Evolutionary conservation across 1,284 basidiomycete species (phyloP).

Genomic region (Uromyces viciae-fabae): DNA sequence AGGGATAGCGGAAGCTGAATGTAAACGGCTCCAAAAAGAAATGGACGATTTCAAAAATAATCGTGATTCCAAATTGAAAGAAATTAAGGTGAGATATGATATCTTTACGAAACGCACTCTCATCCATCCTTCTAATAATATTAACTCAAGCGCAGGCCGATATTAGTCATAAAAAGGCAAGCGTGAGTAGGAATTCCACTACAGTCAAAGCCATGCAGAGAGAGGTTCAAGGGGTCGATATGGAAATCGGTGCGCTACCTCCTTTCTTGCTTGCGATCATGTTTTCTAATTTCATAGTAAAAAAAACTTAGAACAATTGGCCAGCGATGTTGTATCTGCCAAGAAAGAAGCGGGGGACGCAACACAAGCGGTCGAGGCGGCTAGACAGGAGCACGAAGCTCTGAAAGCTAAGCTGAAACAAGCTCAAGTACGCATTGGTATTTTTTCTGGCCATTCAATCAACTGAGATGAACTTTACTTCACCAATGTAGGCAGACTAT

Average conservation of each 20-base stretch:
- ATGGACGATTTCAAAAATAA: constrained; percentile 99
- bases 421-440: constrained; percentile 59
- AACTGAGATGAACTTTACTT: background rate
- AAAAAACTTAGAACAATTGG: constrained; percentile 85
- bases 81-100: constrained; percentile 70
- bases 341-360: constrained; percentile 65
- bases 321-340: constrained; percentile 69
- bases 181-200: constrained; percentile 73
- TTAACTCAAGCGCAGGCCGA: constrained; percentile 60
- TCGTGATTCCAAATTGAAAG: constrained; percentile 91
- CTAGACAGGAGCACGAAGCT: constrained; percentile 66
- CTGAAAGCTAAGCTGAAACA: constrained; percentile 62
- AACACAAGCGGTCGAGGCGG: constrained; percentile 62
- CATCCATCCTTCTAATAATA: background rate
- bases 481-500: constrained; percentile 60
- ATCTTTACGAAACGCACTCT: background rate
- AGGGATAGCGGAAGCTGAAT: constrained; percentile 70
- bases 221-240: constrained; percentile 76
- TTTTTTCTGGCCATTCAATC: constrained; percentile 1
- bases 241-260: constrained; percentile 71
- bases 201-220: constrained; percentile 81
- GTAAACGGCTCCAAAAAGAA: constrained; percentile 83
- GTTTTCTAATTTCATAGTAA: too few species aligned
- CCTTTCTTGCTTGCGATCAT: too few species aligned
- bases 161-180: constrained; percentile 74